phyloP scores from a whole-genome alignment of 768 basidiomycete genomes.

The Mycena venus region DNA sequence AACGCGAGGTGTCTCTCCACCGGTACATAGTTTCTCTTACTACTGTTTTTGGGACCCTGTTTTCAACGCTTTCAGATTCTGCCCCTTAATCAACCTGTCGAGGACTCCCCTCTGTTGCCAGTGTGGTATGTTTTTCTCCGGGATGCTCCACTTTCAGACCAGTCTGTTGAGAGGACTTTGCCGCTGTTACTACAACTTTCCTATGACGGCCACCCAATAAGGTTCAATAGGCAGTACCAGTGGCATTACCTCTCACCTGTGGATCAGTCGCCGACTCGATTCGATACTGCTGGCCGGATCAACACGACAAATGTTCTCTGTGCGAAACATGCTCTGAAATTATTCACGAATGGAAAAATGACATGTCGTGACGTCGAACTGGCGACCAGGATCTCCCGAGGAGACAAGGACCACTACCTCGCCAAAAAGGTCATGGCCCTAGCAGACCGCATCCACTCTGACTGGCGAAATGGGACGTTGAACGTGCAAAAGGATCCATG shows the following conservation, averaged over 20 bases:
- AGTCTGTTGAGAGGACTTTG: conserved; percentile 64
- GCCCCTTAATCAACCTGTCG: not conserved
- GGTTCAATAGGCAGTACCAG: conserved; percentile 63
- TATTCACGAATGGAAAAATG: conserved; percentile 59
- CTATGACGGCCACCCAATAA: conserved; percentile 73
- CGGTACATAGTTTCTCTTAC: conserved; percentile 28
- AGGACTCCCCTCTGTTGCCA: conserved; percentile 48
- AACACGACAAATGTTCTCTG: conserved; percentile 61
- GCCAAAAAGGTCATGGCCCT: conserved; percentile 54
- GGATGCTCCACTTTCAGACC: conserved; percentile 55
- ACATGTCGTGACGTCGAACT: conserved; percentile 56
- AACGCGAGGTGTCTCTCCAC: conserved; percentile 68
- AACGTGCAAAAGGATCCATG: conserved; percentile 60
- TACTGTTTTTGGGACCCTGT: not conserved
- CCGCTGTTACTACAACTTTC: conserved; percentile 78
- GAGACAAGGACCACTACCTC: conserved; percentile 51
- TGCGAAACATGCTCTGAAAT: conserved; percentile 59
- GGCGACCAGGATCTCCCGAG: conserved; percentile 60
- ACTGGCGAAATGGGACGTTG: conserved; percentile 33
- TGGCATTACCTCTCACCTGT: conserved; percentile 73
- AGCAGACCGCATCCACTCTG: conserved; percentile 52
- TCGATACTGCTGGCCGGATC: conserved; percentile 56
- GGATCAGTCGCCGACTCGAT: conserved; percentile 47
- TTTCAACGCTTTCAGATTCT: not conserved
- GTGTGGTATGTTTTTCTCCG: conserved; percentile 70